Conservation (phyloP, 2,329 filamentous ascomycete species). For the Aspergillus sp. region DNA sequence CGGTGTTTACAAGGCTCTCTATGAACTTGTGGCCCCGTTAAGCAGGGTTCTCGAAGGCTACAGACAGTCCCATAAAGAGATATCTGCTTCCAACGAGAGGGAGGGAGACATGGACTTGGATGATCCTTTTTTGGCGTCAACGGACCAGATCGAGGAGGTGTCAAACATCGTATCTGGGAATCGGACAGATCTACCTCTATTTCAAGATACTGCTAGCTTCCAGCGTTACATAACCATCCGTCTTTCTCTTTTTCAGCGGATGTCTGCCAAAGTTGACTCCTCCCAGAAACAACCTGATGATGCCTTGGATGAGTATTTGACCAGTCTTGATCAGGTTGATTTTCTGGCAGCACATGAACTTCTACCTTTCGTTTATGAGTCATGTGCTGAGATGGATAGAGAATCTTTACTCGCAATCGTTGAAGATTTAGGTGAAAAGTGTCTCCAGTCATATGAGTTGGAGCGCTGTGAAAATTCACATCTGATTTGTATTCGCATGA, state of each 20-base stretch:
- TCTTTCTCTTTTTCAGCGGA: constrained; percentile 31
- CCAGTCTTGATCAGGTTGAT: constrained; percentile 36
- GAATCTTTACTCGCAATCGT: constrained; percentile 47
- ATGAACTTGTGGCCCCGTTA: constrained; percentile 29
- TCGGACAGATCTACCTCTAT: constrained; percentile 32
- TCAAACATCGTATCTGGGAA: constrained; percentile 29
- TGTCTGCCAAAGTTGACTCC: constrained; percentile 8
- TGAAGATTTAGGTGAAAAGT: constrained; percentile 48
- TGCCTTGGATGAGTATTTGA: constrained; percentile 37
- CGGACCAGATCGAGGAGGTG: constrained; percentile 22
- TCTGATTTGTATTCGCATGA: constrained; percentile 64
- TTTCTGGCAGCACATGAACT: constrained; percentile 36
- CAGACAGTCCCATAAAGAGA: constrained; percentile 22
- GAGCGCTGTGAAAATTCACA: constrained; percentile 74
- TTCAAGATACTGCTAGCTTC: constrained; percentile 35
- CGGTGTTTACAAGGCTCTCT: constrained; percentile 25
- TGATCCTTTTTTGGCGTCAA: constrained; percentile 31
- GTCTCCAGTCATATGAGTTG: constrained; percentile 58
- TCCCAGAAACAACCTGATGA: not conserved
- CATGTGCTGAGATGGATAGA: constrained; percentile 29
- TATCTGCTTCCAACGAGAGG: constrained; percentile 24
- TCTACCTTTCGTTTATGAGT: constrained; percentile 31
- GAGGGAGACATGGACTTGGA: constrained; percentile 47
- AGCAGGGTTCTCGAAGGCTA: constrained; percentile 31
- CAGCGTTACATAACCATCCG: constrained; percentile 38